A percentile compares a stretch with the other conserved stretches of the same genome.
Conservation (phyloP, 371 early-diverging fungal genomes). For the Rhizomucor pusillus region DNA sequence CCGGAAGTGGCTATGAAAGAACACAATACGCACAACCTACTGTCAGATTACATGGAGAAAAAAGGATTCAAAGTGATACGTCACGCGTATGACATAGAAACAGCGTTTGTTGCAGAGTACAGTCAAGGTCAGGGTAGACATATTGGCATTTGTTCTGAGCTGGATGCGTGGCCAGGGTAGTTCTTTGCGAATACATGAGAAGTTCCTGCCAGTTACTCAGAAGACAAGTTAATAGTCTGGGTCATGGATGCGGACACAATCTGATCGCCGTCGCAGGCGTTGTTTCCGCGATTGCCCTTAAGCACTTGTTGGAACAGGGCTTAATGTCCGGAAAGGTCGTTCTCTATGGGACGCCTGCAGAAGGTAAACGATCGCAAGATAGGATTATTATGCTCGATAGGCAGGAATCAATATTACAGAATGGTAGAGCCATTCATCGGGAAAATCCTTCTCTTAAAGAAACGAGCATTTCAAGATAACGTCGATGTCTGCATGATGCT, state of each 20-base stretch:
- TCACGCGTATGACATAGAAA: conserved; percentile 53
- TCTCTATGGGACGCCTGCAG: conserved; percentile 79
- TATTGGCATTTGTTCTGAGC: conserved; percentile 61
- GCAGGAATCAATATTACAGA: background rate
- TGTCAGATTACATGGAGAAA: conserved; percentile 55
- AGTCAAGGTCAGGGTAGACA: conserved; percentile 38
- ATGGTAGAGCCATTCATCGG: conserved; percentile 60
- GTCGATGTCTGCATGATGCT: conserved; percentile 78
- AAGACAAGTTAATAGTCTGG: conserved; percentile 22
- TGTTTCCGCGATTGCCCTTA: conserved; percentile 58
- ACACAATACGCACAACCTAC: conserved; percentile 40
- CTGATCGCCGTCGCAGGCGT: conserved; percentile 69
- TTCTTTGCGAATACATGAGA: too few relatives aligned
- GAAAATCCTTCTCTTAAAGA: conserved; percentile 64
- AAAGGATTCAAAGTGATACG: conserved; percentile 56
- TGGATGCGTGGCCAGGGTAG: conserved; percentile 63
- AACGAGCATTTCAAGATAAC: conserved; percentile 63
- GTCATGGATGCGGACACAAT: conserved; percentile 69
- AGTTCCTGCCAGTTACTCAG: too few relatives aligned
- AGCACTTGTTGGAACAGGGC: conserved; percentile 51
- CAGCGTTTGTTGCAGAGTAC: conserved; percentile 65
- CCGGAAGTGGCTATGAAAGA: conserved; percentile 56
- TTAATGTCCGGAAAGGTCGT: conserved; percentile 57
- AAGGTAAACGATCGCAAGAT: conserved; percentile 65
- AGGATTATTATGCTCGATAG: conserved; percentile 4